Evolutionary conservation across 1,284 basidiomycete species (phyloP), one percentile per base, ranked within the genome.

Genomic region (Phellinidium pouzarii): DNA sequence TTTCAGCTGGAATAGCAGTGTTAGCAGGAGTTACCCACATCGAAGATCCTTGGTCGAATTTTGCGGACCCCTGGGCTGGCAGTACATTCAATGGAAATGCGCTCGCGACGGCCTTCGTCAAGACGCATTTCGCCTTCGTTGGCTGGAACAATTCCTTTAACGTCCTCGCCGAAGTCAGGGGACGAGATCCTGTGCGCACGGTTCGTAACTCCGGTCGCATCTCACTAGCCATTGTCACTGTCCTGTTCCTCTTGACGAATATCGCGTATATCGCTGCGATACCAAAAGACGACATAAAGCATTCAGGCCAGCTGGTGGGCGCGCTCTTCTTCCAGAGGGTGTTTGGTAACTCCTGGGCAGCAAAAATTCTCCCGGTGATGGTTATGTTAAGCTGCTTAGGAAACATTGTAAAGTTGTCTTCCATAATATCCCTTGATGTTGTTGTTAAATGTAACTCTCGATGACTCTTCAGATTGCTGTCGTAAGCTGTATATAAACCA

Each of bases 261-360:
- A 65, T 78, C 45, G 74, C 75, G 2, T 64, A 68, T 58, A 61
- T 70, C 23, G 60, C 62, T 5, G 63, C 65, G 55, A 70, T 78
- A 25, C 75, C 76, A 0, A 69, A 69, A 52, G 71, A 71, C 11
- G 63, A 72, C 17, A 73, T 78, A 44, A 63, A 67, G 26, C 61
- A 60, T 14, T 72, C 72, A 0, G 67, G 70, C 8, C 67, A 76
- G 54, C 67, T 77, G 11, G 68, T 77, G 9, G 78, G 76, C 3
- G 72, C 72, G 6, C 60, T 72, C 22, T 79, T 78, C 64, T 78
- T 80, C 62, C 58, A 66, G n/a, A 68, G 71, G 41, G 75, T 80
- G 25, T 79, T 78, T 54, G 75, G 76, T 0, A 64, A 62, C 20
- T 66, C 64, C 11, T 64, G 62, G 45, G 66, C 69, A 20, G 64